Evolutionary conservation across 306 rosid species (phyloP).

Genomic region (Crotalaria pallida): DNA sequence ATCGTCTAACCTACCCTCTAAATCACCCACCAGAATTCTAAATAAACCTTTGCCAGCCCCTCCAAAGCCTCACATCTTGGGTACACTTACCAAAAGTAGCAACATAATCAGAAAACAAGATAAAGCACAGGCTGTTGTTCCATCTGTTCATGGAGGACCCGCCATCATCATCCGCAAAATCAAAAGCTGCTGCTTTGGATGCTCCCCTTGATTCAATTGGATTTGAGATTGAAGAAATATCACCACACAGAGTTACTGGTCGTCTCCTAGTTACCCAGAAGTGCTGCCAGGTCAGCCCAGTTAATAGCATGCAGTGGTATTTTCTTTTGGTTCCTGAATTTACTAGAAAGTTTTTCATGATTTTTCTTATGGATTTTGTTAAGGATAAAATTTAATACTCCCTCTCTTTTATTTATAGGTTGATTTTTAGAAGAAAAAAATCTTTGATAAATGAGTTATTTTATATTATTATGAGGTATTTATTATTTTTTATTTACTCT

Average conservation of each 20-base stretch:
- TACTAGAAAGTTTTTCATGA: neutral
- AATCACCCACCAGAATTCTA: neutral
- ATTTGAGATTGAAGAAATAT: constrained; percentile 43
- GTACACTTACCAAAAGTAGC: neutral
- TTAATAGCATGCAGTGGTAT: neutral
- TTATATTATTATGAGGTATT: too few relatives aligned
- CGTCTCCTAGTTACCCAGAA: constrained; percentile 53
- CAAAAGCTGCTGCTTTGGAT: constrained; percentile 47
- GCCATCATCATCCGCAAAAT: neutral
- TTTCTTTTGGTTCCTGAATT: neutral
- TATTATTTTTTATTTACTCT: too few relatives aligned
- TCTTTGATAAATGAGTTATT: too few relatives aligned
- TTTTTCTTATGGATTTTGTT: too few relatives aligned
- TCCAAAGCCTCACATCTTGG: neutral
- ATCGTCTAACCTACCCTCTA: neutral
- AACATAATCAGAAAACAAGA: neutral
- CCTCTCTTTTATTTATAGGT: too few relatives aligned
- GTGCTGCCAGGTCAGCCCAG: constrained; percentile 60
- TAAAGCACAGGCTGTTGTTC: neutral
- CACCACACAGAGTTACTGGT: constrained; percentile 63
- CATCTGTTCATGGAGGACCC: constrained; percentile 24
- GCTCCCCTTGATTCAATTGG: constrained; percentile 56
- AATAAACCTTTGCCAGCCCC: neutral
- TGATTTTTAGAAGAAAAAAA: too few relatives aligned
- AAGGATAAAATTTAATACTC: too few relatives aligned